These are phyloP conservation scores for Aspergillus avenaceus DNA, from an alignment of 495 filamentous ascomycete species.

Conservation along the genomic window DNA sequence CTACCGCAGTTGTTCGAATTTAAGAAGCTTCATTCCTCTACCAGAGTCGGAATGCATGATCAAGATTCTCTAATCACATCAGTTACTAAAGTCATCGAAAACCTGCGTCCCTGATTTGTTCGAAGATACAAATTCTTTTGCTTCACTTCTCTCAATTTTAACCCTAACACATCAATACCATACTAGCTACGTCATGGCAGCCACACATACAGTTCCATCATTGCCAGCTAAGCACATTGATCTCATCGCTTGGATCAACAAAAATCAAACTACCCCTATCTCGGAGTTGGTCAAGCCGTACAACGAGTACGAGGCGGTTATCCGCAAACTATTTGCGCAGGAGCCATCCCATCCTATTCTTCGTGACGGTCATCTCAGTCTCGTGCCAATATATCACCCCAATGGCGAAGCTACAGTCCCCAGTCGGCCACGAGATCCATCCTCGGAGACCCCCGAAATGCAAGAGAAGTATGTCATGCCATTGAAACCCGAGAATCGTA, in stretches of 20 bases:
- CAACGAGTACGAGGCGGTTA: slow-evolving; percentile 60
- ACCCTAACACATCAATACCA: too few species aligned
- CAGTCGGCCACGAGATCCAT: slow-evolving; percentile 59
- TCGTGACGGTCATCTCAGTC: slow-evolving; percentile 58
- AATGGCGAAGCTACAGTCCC: slow-evolving; percentile 50
- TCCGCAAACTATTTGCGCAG: slow-evolving; percentile 71
- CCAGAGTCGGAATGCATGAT: too few species aligned
- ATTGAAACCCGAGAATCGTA: slow-evolving; percentile 55
- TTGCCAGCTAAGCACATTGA: slow-evolving; percentile 38
- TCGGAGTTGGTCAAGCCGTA: slow-evolving; percentile 61
- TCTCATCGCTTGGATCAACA: slow-evolving; percentile 39
- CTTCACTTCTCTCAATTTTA: too few species aligned
- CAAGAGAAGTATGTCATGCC: slow-evolving; percentile 68
- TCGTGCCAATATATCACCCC: slow-evolving; percentile 64
- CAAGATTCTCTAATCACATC: too few species aligned
- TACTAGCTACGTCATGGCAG: too few species aligned
- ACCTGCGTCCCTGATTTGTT: too few species aligned
- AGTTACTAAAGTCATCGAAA: too few species aligned
- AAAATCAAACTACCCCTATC: slow-evolving; percentile 51
- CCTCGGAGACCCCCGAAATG: slow-evolving; percentile 52
- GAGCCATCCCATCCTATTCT: slow-evolving; percentile 54
- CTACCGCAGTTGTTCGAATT: too few species aligned
- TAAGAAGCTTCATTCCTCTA: neutral
- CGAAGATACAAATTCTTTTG: too few species aligned
- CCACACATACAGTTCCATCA: slow-evolving; percentile 22